phyloP scores from a whole-genome alignment of 1,284 basidiomycete species.

The Puccinia triticina region DNA sequence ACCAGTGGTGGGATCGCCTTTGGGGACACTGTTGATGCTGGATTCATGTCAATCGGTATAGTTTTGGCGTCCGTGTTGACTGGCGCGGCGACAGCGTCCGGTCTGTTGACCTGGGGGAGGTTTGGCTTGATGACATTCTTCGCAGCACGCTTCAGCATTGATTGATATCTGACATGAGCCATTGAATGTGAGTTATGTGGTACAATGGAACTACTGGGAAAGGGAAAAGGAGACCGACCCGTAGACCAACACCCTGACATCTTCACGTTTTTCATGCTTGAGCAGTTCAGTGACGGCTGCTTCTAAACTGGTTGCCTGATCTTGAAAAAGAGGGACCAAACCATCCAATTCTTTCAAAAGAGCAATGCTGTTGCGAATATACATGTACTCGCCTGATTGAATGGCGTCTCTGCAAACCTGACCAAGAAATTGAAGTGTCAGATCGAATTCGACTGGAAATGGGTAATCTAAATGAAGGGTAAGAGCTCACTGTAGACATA shows the following conservation, averaged over 20 bases:
- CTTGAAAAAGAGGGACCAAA: constrained; percentile 75
- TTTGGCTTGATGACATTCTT: constrained; percentile 48
- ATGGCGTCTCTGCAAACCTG: constrained; percentile 63
- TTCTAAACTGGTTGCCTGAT: constrained; percentile 66
- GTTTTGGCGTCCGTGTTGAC: constrained; percentile 51
- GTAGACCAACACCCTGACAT: constrained; percentile 74
- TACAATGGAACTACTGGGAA: background rate
- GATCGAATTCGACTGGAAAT: constrained; percentile 61
- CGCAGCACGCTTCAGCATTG: constrained; percentile 53
- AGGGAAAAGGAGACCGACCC: constrained; percentile 63
- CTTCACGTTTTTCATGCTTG: constrained; percentile 68
- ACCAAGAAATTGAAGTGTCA: constrained; percentile 70
- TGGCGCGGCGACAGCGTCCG: constrained; percentile 49
- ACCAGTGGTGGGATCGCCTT: constrained; percentile 51
- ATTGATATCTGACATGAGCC: constrained; percentile 53
- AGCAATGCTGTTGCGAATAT: constrained; percentile 87
- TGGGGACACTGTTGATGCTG: constrained; percentile 53
- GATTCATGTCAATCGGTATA: constrained; percentile 48
- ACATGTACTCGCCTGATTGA: constrained; percentile 75
- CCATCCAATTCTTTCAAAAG: constrained; percentile 85
- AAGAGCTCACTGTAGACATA: constrained; percentile 39
- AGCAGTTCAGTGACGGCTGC: constrained; percentile 71
- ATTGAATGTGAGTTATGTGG: background rate
- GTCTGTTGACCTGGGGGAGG: constrained; percentile 14
- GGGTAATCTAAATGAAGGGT: background rate